Conservation (phyloP, 768 basidiomycete species). For the Termitomyces sp. region DNA sequence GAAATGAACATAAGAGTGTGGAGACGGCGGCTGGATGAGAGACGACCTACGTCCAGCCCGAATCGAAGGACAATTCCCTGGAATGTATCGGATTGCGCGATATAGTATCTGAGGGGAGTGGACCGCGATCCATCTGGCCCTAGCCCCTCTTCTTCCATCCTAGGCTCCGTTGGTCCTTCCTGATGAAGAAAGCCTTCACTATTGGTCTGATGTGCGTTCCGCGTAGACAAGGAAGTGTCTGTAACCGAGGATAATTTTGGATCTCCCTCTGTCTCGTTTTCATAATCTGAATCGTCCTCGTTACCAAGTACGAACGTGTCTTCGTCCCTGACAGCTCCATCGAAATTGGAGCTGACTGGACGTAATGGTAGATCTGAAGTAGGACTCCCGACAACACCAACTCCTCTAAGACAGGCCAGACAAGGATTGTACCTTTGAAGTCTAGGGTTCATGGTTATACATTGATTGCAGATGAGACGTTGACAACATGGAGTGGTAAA, state of each 20-base stretch:
- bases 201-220: background rate
- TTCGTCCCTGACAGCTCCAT: conserved; percentile 56
- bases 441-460: conserved; percentile 57
- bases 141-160: background rate
- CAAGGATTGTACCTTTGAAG: conserved; percentile 71
- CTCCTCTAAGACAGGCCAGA: conserved; percentile 61
- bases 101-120: conserved; percentile 42
- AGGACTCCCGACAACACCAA: conserved; percentile 30
- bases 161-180: background rate
- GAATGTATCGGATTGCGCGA: conserved; percentile 56
- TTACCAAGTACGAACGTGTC: conserved; percentile 67
- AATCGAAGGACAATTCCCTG: conserved; percentile 61
- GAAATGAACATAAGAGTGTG: background rate
- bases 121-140: background rate
- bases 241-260: background rate
- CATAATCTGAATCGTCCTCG: conserved; percentile 43
- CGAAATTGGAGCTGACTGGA: conserved; percentile 32
- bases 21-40: background rate
- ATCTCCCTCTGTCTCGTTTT: conserved; percentile 23
- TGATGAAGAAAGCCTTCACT: background rate
- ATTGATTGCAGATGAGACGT: conserved; percentile 60
- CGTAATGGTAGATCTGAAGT: conserved; percentile 1
- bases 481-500: conserved; percentile 63
- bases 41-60: conserved; percentile 52
- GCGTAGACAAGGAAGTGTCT: background rate